Base-by-base conservation (phyloP, 495 filamentous ascomycete genomes). In the Podospora conica region DNA sequence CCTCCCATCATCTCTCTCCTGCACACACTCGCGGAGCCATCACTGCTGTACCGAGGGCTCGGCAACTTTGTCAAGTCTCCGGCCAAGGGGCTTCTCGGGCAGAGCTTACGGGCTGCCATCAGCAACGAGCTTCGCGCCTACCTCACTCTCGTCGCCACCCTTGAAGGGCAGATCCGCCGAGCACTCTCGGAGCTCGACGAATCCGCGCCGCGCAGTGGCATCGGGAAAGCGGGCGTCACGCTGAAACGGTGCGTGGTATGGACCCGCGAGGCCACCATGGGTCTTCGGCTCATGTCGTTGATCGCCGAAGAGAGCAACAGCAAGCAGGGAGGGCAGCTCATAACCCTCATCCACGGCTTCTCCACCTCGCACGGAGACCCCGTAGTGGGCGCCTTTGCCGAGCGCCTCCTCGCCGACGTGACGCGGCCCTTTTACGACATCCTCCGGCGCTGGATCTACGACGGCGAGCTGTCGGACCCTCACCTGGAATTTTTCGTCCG, bases 361-460 rank as follows among this genome's bases (percentile, higher is more conserved):
- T 92, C 95, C 1, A 88, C 91, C 23, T 93, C 92, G 1, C 93
- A 99, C 69, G 96, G 96, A 11, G 96, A 99, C 66, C 93, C 95
- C 3, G 93, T 97, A 67, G 93, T 99, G 24, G 88, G 90, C 67
- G 88, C 89, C 4, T 97, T 97, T 79, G 96, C 95, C 3, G 96
- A 99, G 74, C 91, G 95, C 23, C 84, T 99, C 58, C 82, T 99
- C 18, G 82, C 83, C n/a, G 90, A 92, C 72, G 87, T 98, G 31
- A 99, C 96, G n/a, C 83, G 90, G 53, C 96, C 96, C 2, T 99
- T 97, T 73, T 99, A 99, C 74, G 90, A 94, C 68, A 98, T 97
- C 85, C 83, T 98, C 64, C 87, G 93, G 60, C 87, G 90, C 66
- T 99, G 96, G 96, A 97, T 98, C 60, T 99, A 98, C 74, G 94